Evolutionary conservation across 495 filamentous ascomycete genomes (phyloP).

Genomic region (Penicillium cosmopolitanum): DNA sequence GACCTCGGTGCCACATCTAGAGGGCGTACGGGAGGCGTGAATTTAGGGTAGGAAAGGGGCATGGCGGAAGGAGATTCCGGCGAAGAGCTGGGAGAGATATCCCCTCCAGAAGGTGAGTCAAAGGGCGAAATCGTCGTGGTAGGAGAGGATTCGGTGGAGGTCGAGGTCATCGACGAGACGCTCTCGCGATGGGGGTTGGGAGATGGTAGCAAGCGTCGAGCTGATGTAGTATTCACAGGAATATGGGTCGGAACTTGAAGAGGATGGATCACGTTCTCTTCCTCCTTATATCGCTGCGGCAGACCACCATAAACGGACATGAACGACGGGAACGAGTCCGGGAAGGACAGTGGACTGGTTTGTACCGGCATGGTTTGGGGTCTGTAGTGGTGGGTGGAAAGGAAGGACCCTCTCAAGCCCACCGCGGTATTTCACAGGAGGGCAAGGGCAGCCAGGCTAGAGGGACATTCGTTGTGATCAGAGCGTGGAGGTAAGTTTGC

Average conservation of each 20-base stretch:
- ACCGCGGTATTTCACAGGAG: conserved; percentile 26
- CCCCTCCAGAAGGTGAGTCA: conserved; percentile 84
- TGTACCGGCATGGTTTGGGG: conserved; percentile 49
- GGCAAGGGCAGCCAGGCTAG: conserved; percentile 3
- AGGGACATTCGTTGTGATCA: conserved; percentile 28
- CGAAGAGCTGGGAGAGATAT: conserved; percentile 89
- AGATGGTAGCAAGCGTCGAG: conserved; percentile 35
- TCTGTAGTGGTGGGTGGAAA: conserved; percentile 7
- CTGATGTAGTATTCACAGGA: conserved; percentile 31
- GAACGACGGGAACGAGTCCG: conserved; percentile 71
- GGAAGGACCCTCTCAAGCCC: conserved; percentile 18
- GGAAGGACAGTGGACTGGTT: conserved; percentile 48
- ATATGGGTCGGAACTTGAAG: conserved; percentile 38
- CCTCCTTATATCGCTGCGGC: conserved; percentile 36
- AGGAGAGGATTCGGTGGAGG: conserved; percentile 90
- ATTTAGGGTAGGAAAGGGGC: conserved; percentile 46
- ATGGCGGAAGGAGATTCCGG: conserved; percentile 79
- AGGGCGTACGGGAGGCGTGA: conserved; percentile 34
- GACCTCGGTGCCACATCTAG: conserved; percentile 27
- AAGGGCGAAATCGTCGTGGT: conserved; percentile 95
- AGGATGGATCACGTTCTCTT: conserved; percentile 29
- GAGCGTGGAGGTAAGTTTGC: conserved; percentile 29
- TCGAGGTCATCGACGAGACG: conserved; percentile 74
- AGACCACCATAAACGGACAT: conserved; percentile 67
- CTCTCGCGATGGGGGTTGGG: conserved; percentile 48